Conservation (phyloP, 1,139 yeast genomes). For the Suhomyces maxii region DNA sequence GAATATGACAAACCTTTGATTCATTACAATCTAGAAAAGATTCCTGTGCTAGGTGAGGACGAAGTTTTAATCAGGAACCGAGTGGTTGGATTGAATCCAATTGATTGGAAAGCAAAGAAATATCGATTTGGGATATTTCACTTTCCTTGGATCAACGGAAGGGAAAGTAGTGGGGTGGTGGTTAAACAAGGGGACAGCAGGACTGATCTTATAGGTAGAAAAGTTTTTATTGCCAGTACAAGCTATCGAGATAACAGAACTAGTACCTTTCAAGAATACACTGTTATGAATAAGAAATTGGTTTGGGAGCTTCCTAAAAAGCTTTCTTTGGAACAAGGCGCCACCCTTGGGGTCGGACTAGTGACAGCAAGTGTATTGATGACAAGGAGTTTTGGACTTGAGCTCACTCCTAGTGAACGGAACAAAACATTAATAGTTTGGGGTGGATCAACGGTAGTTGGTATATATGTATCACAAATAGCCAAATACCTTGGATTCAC, state of each 20-base stretch:
- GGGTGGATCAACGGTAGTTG: slow-evolving; percentile 53
- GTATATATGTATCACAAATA: slow-evolving; percentile 42
- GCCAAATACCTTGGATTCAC: slow-evolving; percentile 39
- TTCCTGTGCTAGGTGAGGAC: slow-evolving; percentile 21
- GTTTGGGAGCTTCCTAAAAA: slow-evolving; percentile 40
- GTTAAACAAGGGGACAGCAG: slow-evolving; percentile 35
- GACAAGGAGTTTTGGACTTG: slow-evolving; percentile 30
- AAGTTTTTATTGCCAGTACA: slow-evolving; percentile 44
- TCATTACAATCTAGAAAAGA: background rate
- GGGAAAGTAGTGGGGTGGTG: slow-evolving; percentile 46
- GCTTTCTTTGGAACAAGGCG: slow-evolving; percentile 37
- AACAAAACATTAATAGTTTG: slow-evolving; percentile 28
- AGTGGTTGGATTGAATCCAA: slow-evolving; percentile 47
- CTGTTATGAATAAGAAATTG: slow-evolving; percentile 43
- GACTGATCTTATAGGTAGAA: slow-evolving; percentile 32
- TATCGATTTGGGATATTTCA: slow-evolving; percentile 48
- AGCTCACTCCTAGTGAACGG: slow-evolving; percentile 8
- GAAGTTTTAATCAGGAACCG: slow-evolving; percentile 42
- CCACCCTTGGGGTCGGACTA: slow-evolving; percentile 49
- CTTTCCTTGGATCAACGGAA: slow-evolving; percentile 52
- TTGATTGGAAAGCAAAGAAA: slow-evolving; percentile 54
- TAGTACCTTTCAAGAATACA: slow-evolving; percentile 48
- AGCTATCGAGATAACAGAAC: slow-evolving; percentile 48
- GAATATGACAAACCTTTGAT: background rate
- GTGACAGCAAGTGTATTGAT: slow-evolving; percentile 46